A percentile compares a stretch with the other conserved stretches of the same genome.
phyloP scores from a whole-genome alignment of 257 asterid species.

The Solanum piurae region DNA sequence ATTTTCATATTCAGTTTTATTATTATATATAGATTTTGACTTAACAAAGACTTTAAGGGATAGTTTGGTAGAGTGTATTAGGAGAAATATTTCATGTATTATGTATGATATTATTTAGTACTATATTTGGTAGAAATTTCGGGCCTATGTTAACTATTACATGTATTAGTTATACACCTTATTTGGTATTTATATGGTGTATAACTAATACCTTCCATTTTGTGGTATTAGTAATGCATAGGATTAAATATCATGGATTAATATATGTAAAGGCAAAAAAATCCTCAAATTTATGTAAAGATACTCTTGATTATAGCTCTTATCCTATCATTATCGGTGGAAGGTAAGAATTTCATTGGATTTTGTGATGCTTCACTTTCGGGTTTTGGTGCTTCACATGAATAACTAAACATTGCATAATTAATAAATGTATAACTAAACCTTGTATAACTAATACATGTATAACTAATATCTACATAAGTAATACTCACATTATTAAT shows the following conservation, averaged over 20 bases:
- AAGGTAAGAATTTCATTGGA: neutral
- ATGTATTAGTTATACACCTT: no score
- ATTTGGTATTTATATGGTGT: neutral
- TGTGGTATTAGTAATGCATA: no score
- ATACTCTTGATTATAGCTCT: neutral
- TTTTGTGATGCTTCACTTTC: neutral
- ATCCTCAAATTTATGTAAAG: neutral
- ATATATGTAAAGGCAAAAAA: neutral
- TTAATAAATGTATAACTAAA: no score
- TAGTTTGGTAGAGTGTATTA: no score
- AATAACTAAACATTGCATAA: neutral
- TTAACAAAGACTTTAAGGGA: no score
- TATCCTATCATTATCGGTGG: neutral
- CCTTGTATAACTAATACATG: neutral
- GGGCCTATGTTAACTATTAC: no score
- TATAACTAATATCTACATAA: neutral
- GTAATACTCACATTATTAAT: neutral
- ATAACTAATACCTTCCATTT: neutral
- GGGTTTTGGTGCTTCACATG: neutral
- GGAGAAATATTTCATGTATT: no score
- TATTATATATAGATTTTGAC: no score
- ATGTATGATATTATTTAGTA: no score
- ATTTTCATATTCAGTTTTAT: no score
- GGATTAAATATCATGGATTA: no score
- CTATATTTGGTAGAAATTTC: no score